phyloP scores from a whole-genome alignment of 2,329 filamentous ascomycete genomes.

The Macrophomina phaseolina region DNA sequence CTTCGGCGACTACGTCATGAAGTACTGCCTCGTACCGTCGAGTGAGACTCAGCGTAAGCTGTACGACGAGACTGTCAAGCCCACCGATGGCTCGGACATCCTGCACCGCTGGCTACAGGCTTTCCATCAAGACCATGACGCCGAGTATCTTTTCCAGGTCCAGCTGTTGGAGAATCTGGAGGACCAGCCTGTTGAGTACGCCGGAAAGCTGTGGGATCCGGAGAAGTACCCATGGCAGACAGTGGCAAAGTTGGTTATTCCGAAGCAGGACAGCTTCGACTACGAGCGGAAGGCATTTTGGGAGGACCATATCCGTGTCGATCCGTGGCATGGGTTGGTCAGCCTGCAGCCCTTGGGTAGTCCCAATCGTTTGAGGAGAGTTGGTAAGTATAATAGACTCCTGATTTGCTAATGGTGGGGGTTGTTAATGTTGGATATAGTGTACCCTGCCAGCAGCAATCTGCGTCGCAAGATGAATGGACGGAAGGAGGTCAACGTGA shows the following conservation, averaged over 20 bases:
- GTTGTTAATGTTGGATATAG: not conserved
- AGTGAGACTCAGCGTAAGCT: slow-evolving; percentile 49
- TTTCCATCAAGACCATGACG: slow-evolving; percentile 48
- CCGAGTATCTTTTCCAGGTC: slow-evolving; percentile 53
- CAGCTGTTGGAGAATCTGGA: slow-evolving; percentile 55
- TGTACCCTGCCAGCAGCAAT: slow-evolving; percentile 47
- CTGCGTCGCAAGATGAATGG: slow-evolving; percentile 48
- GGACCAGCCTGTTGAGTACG: slow-evolving; percentile 54
- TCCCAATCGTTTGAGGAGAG: slow-evolving; percentile 47
- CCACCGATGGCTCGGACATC: slow-evolving; percentile 44
- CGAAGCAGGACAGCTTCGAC: slow-evolving; percentile 51
- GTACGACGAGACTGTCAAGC: slow-evolving; percentile 46
- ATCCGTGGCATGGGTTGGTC: slow-evolving; percentile 52
- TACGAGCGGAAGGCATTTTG: slow-evolving; percentile 49
- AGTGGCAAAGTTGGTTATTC: slow-evolving; percentile 48
- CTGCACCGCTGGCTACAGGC: slow-evolving; percentile 48
- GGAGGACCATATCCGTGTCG: slow-evolving; percentile 51
- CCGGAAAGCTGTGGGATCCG: slow-evolving; percentile 52
- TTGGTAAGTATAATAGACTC: slow-evolving; percentile 27
- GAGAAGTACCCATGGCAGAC: slow-evolving; percentile 56
- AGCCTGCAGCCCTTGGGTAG: slow-evolving; percentile 49
- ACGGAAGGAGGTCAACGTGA: slow-evolving; percentile 44
- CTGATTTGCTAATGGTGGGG: slow-evolving; percentile 7
- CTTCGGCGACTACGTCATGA: slow-evolving; percentile 55
- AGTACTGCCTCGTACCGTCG: slow-evolving; percentile 54